Base-by-base conservation (phyloP, 805 yeast genomes). In the Ogataea dorogensis region DNA sequence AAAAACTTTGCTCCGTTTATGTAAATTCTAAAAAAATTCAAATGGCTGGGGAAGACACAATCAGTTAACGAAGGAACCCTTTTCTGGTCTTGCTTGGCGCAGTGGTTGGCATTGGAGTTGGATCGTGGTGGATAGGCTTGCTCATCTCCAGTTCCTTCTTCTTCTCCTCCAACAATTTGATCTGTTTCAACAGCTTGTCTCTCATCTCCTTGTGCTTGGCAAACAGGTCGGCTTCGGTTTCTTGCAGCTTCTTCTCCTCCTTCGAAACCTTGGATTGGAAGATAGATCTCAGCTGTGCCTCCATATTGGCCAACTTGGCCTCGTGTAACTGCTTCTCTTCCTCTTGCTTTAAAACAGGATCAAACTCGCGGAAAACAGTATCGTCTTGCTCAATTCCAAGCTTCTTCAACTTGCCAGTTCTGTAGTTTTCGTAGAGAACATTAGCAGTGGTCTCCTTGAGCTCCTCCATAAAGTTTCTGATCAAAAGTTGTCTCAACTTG, bases 191-290 rank as follows among this genome's bases (percentile, higher is more conserved):
- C 60, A 93, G 75, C 65, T 86, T 87, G 58, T 91, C 97, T 66
- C 91, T 91, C 91, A 91, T 89, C 64, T 93, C 98, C 65, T 87
- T 86, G 65, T 93, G 98, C 63, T 94, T 82, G 25, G 93, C 77
- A 61, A 91, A 91, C 58, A 93, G 75, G 64, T 93, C 99, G 40
- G 95, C 93, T 69, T 93, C 98, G 30, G 96, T 86, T 67, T 86
- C 86, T 68, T 89, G 96, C 58, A 93, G 76, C 69, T 91, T 91
- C 75, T 88, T 86, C 65, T 93, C 99, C 79, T 93, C 94, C 66
- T 89, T 96, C 41, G 83, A 70, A 20, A 93, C 98, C 70, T 93
- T 93, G 58, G 86, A 93, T 67, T 89, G 95, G 79, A 93, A 93
- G 38, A 93, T 95, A 17, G 81, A 73, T 68, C 91, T 89, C 97